Evolutionary conservation across 129 eudicot genomes (phyloP).

Genomic region (Artemisia annua): DNA sequence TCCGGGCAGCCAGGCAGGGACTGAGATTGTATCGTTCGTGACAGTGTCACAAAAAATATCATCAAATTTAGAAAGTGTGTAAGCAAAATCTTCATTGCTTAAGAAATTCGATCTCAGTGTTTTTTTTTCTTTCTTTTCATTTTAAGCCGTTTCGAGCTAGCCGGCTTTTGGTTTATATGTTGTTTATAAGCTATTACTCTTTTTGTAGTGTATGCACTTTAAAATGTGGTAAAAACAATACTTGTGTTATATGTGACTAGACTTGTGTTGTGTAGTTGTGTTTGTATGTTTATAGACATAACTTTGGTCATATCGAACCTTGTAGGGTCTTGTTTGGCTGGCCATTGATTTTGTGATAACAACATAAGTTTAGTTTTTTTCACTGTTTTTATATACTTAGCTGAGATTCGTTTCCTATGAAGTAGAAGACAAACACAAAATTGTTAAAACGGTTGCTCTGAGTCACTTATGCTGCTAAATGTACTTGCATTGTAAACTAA

Average conservation of each 20-base stretch:
- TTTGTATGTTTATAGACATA: background rate
- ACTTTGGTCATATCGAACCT: conserved; percentile 1
- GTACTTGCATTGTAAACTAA: too few relatives aligned
- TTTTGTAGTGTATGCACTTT: conserved; percentile 3
- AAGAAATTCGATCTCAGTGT: background rate
- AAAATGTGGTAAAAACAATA: conserved; percentile 2
- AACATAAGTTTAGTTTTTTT: background rate
- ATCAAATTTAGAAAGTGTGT: background rate
- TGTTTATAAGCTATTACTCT: background rate
- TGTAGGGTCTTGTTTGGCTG: background rate
- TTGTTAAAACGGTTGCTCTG: background rate
- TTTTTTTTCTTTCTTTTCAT: background rate
- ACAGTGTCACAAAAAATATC: background rate
- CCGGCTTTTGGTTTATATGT: conserved; percentile 2
- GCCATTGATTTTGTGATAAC: background rate
- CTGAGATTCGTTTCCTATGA: background rate
- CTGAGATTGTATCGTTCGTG: conserved; percentile 13
- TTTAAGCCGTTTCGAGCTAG: conserved; percentile 6
- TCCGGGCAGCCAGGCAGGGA: conserved; percentile 27
- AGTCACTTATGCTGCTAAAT: background rate
- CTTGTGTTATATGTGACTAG: conserved; percentile 1
- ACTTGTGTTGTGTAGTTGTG: background rate
- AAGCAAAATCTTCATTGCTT: background rate
- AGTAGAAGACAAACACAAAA: background rate
- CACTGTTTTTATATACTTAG: background rate